Percentiles rank a stretch among this genome's conserved stretches.
Conservation (phyloP, 1,284 basidiomycete species). For the Porogramme epimiltina region DNA sequence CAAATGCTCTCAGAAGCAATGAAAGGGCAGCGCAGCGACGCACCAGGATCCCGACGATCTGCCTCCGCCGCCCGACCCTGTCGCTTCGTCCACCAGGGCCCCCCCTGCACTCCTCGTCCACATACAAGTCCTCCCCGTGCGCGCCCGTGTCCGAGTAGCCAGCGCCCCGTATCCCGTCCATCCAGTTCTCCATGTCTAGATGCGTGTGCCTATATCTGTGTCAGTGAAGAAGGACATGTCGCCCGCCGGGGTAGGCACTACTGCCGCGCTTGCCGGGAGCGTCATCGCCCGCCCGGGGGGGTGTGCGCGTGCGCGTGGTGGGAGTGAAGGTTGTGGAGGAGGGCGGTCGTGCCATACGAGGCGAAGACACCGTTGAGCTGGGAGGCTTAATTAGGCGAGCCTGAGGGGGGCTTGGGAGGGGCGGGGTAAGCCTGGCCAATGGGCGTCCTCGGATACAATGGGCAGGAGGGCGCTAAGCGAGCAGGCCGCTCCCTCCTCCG, state of each 20-base stretch:
- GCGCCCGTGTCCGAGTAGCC: background rate
- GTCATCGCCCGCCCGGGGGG: background rate
- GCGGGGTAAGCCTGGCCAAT: no score
- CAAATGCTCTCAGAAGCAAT: no score
- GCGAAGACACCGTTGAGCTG: constrained; percentile 8
- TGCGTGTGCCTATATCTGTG: constrained; percentile 31
- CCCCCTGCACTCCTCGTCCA: constrained; percentile 21
- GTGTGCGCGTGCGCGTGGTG: background rate
- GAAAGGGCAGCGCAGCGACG: constrained; percentile 25
- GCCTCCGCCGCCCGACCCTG: constrained; percentile 53
- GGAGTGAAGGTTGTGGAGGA: background rate
- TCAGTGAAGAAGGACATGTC: constrained; percentile 16
- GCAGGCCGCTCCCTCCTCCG: no score
- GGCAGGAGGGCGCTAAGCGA: no score
- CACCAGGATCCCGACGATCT: constrained; percentile 67
- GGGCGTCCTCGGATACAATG: no score
- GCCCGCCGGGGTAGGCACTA: constrained; percentile 5
- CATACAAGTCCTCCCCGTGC: constrained; percentile 6
- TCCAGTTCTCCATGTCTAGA: constrained; percentile 30
- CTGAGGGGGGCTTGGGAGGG: background rate
- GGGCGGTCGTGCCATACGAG: constrained; percentile 6
- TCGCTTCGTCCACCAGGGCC: constrained; percentile 27
- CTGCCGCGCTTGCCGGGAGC: background rate
- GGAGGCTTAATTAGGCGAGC: background rate
- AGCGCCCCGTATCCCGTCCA: constrained; percentile 18